Conservation (phyloP, 2,329 filamentous ascomycete genomes). For the Trichophyton simii region DNA sequence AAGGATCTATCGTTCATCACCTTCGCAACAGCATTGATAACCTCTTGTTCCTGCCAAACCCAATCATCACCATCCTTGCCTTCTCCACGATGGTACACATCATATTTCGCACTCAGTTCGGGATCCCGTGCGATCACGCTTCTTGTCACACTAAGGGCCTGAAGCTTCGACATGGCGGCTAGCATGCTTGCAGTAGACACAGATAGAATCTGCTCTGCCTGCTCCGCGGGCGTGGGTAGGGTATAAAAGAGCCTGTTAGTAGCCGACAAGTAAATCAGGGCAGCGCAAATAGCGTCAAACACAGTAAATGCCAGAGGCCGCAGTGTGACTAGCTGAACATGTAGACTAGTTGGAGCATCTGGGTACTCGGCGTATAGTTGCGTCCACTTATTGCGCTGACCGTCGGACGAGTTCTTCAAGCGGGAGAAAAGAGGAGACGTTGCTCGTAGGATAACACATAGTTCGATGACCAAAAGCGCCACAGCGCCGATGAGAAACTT, state of each 20-base stretch:
- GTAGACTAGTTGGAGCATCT: slow-evolving; percentile 20
- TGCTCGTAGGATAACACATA: slow-evolving; percentile 48
- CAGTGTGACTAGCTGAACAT: slow-evolving; percentile 39
- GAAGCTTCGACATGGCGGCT: slow-evolving; percentile 52
- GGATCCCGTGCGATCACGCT: slow-evolving; percentile 69
- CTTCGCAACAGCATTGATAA: slow-evolving; percentile 52
- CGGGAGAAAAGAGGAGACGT: slow-evolving; percentile 21
- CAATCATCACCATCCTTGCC: background rate
- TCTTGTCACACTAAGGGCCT: slow-evolving; percentile 59
- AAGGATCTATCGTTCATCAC: slow-evolving; percentile 42
- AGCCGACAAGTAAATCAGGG: slow-evolving; percentile 58
- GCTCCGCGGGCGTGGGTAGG: slow-evolving; percentile 44
- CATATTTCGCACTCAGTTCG: slow-evolving; percentile 51
- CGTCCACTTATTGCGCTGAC: background rate
- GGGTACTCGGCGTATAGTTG: slow-evolving; percentile 52
- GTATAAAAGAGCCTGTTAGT: slow-evolving; percentile 67
- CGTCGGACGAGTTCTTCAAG: no score
- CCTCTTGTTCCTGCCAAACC: slow-evolving; percentile 45
- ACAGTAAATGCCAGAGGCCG: slow-evolving; percentile 53
- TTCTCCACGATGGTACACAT: slow-evolving; percentile 51
- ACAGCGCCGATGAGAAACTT: slow-evolving; percentile 53
- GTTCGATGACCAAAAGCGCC: slow-evolving; percentile 49
- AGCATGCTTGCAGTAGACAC: slow-evolving; percentile 41
- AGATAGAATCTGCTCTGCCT: slow-evolving; percentile 28
- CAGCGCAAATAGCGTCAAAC: slow-evolving; percentile 52